Base-by-base conservation (phyloP, 305 asterid genomes). In the Fraxinus albicans region DNA sequence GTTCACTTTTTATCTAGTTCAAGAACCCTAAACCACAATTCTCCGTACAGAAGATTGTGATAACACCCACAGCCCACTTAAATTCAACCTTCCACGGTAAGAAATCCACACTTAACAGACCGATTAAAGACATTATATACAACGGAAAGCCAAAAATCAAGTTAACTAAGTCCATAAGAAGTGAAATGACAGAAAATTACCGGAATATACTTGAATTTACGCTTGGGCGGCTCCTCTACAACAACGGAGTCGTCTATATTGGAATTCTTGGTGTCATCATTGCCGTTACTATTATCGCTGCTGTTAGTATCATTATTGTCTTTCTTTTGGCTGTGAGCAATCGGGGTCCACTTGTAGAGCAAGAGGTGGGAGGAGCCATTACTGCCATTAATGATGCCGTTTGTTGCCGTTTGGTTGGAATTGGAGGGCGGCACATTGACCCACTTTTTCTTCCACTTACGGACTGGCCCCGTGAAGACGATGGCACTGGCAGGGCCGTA, bases 371-470 rank as follows among this genome's bases (percentile, higher is more conserved):
- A 87, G 63, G 99, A 86, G 63, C 87, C 95, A 84, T 47, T 47
- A 47, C 60, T 47, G 60, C 60, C 60, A 47, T 85, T 90, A 58
- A 82, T 84, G 34, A 84, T 53, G 8, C 93, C 92, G 83, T 89
- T 91, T 8, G 84, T 85, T 35, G 90, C 74, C 81, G 90, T 34
- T 17, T 89, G 81, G 81, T 75, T 82, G 70, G 95, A 89, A 87
- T 27, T 90, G 0, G 95, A 83, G 78, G 97, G 93, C 79, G 91
- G 84, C 25, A 88, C 86, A 83, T 88, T 88, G 86, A 94, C 89
- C 99, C 99, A 96, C 85, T 92, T 91, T 87, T 95, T 95, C 94
- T 89, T 93, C 99, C 99, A 95, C 91, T 86, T 91, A 38, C 99
- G 94, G 35, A 95, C 99, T 35, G 96, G 98, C 2, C 97, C 98